Evolutionary conservation across 2,329 filamentous ascomycete species (phyloP), one percentile per base, ranked within the genome.

Genomic region (Hypoxylon sp.): DNA sequence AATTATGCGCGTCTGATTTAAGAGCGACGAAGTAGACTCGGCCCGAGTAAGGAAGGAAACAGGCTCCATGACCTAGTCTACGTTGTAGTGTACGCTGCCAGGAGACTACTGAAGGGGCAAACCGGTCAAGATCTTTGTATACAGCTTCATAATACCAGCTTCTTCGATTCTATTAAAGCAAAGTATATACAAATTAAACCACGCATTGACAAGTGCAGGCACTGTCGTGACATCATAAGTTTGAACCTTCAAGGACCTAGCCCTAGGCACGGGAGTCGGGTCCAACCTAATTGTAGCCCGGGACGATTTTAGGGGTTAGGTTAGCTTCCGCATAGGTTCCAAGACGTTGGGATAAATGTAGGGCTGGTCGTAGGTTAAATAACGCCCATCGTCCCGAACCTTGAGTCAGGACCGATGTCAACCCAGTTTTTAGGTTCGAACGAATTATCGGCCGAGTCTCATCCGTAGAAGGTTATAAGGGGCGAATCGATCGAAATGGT

Each of bases 141-240:
- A 75, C 66, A 76, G 71, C 69, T 72, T 69, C 71, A 68, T 75
- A 76, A 75, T 76, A 75, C 56, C 70, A 72, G 69, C 67, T 69
- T 69, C 67, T 74, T 74, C 68, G 56, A 70, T 75, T 75, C 71
- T 66, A 49, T 52, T 45, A 67, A 69, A 71, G 59, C 51, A 60
- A 63, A 60, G 63, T 63, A 65, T 50, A 62, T 57, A 64, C 19
- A 34, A 30, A 43, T 21, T 19, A 21, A 43, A 43, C 30, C 36
- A 38, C 23, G 9, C 23, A 48, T 17, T 13, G 32, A 51, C 34
- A 17, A 10, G 36, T 17, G 41, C 53, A 17, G 48, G 51, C 21
- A 41, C 34, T 13, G 9, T 17, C 19, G 36, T 56, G 53, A 56
- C 38, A 43, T 46, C 25, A 7, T 19, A 5, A 32, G 30, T 3